These are phyloP conservation scores for Phoenix dactylifera DNA, from an alignment of 176 grass and related monocot species.

Conservation along the genomic window DNA sequence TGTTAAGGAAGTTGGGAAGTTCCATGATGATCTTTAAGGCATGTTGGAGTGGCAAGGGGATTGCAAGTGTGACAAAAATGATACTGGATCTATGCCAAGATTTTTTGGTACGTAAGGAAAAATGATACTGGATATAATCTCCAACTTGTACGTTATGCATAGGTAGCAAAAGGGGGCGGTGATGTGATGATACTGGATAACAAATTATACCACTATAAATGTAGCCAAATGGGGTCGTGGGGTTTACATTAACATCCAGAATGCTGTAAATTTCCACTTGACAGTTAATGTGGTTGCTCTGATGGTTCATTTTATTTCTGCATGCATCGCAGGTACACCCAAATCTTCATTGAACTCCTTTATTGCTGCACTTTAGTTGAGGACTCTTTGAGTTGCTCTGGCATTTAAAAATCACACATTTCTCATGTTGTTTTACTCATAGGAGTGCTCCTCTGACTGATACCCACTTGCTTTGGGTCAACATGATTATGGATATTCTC, in stretches of 20 bases:
- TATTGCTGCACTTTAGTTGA: background rate
- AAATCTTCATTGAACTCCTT: background rate
- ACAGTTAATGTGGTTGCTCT: slow-evolving; percentile 84
- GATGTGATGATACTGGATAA: slow-evolving; percentile 90
- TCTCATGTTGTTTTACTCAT: slow-evolving; percentile 4
- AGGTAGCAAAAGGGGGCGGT: slow-evolving; percentile 95
- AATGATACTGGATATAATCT: no score
- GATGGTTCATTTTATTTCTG: slow-evolving; percentile 83
- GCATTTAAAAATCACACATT: no score
- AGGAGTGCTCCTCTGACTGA: slow-evolving; percentile 81
- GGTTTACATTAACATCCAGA: slow-evolving; percentile 94
- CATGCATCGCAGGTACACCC: slow-evolving; percentile 54
- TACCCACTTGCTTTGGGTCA: slow-evolving; percentile 86
- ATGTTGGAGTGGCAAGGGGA: no score
- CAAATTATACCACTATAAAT: slow-evolving; percentile 84
- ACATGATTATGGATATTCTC: slow-evolving; percentile 92
- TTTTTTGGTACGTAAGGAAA: no score
- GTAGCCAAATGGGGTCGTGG: slow-evolving; percentile 78
- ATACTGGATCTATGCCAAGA: no score
- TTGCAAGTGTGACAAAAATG: no score
- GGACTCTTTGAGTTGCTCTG: no score
- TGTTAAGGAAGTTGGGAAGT: background rate
- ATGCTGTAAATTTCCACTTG: slow-evolving; percentile 89
- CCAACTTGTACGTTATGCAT: background rate
- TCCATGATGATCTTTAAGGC: background rate